Base-by-base conservation (phyloP, 352 stramenopile species). In the Thalassiosira livingstoniorum region DNA sequence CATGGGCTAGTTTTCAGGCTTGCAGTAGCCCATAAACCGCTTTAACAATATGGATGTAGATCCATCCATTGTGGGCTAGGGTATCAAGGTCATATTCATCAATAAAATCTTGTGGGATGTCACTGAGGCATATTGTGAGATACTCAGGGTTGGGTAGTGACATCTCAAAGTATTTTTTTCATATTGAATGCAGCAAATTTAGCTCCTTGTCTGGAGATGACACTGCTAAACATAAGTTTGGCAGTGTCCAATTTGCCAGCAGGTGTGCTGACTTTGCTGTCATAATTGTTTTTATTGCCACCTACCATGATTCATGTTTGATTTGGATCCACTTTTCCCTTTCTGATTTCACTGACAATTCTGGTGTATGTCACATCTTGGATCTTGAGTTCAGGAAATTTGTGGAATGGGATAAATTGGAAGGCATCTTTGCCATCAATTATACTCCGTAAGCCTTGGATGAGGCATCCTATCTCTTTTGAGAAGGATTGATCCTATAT, bases 381-480 rank as follows among this genome's bases (percentile, higher is more conserved):
- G 5, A 25, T 42, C 34, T 57, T 23, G 23, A 42, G n/a, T 2
- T 37, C 2, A 5, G 69, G 55, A 11, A 77, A 18, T 34, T 77
- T 15, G 23, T 53, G 3, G 18, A 29, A 15, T n/a, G 3, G 4
- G 27, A 77, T 69, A 37, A 77, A 70, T 18, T 42, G 3, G 27
- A 77, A 51, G n/a, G 69, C 60, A 39, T 77, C 29, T 3, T 54
- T 77, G 18, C 69, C 69, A 31, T 67, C 57, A 29, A 60, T 43
- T 15, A 5, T 29, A 13, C 18, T n/a, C 4, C n/a, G 13, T 4
- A 65, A 27, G 18, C 69, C 54, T 61, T 77, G 69, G 10, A 37
- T 45, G 10, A 77, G 32, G 13, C 45, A 25, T 15, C 54, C 37
- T 18, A 77, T 13, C 43, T 76, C 67, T 31, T 54, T 61, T 51